phyloP scores from a whole-genome alignment of 75 land plant genomes.

The Picea glauca region DNA sequence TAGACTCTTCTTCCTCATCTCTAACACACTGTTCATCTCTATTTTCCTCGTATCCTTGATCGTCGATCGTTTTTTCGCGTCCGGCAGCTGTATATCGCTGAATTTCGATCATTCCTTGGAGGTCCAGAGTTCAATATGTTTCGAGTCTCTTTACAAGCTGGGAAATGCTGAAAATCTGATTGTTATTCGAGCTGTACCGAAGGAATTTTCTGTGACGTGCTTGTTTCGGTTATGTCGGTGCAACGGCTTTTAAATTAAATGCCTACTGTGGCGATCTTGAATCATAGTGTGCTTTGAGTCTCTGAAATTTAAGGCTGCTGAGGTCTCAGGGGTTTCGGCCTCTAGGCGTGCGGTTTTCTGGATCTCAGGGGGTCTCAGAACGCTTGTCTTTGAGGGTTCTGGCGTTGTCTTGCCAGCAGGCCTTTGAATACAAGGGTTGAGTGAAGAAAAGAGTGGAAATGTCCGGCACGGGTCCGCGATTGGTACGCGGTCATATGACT shows the following conservation, averaged over 20 bases:
- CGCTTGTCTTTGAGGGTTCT: neutral
- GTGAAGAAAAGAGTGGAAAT: neutral
- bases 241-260: neutral
- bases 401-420: neutral
- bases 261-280: neutral
- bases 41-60: neutral
- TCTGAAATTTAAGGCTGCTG: neutral
- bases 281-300: neutral
- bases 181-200: neutral
- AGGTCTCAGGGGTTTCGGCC: neutral
- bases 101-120: neutral
- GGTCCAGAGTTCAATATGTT: neutral
- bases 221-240: neutral
- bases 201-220: neutral
- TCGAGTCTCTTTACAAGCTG: neutral
- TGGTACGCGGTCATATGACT: neutral
- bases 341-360: neutral
- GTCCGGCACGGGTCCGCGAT: neutral
- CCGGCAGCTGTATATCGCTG: neutral
- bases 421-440: neutral
- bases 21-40: neutral
- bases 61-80: neutral
- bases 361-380: neutral
- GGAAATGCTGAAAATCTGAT: neutral
- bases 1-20: neutral